Evolutionary conservation across 108 stramenopile species (phyloP).

Genomic region (Conticribra weissflogii): DNA sequence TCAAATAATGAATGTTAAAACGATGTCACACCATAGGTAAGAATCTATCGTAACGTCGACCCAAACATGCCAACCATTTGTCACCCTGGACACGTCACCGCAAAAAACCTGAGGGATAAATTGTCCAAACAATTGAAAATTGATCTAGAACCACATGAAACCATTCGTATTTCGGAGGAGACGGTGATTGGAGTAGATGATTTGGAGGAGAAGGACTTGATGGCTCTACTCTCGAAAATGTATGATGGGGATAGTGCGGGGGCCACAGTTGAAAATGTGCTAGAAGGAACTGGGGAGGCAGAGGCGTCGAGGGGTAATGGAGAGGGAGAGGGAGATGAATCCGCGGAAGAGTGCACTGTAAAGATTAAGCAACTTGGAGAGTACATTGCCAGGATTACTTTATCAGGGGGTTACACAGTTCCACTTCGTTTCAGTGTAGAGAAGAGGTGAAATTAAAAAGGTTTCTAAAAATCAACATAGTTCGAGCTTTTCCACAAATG

Average conservation of each 20-base stretch:
- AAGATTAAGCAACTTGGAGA: slow-evolving; percentile 71
- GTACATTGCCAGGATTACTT: slow-evolving; percentile 72
- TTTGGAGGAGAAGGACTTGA: slow-evolving; percentile 55
- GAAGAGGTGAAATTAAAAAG: slow-evolving; percentile 40
- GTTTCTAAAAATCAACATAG: neutral
- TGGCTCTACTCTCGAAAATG: slow-evolving; percentile 52
- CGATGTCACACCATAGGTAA: slow-evolving; percentile 37
- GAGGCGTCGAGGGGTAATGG: neutral
- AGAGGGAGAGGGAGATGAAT: neutral
- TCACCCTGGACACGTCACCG: slow-evolving; percentile 76
- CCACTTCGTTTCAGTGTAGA: slow-evolving; percentile 64
- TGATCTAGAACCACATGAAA: slow-evolving; percentile 79
- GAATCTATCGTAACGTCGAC: slow-evolving; percentile 79
- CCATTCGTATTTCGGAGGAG: slow-evolving; percentile 58
- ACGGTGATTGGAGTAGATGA: slow-evolving; percentile 52
- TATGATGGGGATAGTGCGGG: slow-evolving; percentile 17
- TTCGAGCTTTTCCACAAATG: too few species aligned
- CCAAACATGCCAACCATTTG: slow-evolving; percentile 55
- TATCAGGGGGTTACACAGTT: slow-evolving; percentile 70
- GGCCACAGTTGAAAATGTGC: slow-evolving; percentile 4
- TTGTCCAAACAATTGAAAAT: slow-evolving; percentile 84
- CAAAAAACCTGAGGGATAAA: slow-evolving; percentile 66
- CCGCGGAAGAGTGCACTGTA: slow-evolving; percentile 48
- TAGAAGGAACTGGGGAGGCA: neutral
- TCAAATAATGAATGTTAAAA: neutral